Base-by-base conservation (phyloP, 805 yeast genomes). In the Lachancea cidri region DNA sequence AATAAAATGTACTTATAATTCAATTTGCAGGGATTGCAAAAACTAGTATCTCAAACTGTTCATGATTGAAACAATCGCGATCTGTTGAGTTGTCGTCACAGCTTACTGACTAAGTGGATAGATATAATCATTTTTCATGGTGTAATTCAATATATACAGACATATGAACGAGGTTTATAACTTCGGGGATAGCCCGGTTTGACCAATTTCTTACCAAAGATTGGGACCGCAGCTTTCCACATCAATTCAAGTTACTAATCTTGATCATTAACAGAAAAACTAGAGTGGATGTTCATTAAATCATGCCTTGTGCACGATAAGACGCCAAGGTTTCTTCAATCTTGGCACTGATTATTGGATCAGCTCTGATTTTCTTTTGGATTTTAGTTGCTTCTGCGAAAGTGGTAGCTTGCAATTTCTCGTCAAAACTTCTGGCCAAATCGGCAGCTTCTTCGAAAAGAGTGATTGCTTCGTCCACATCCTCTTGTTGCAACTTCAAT, bases 361-460 rank as follows among this genome's bases (percentile, higher is more conserved):
- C 93, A 39, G 73, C 66, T 66, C 74, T 79, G 54, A 93, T 77
- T 58, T 82, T 79, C 58, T 80, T 68, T 73, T 93, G 98, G 69
- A 88, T 79, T 64, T 84, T 85, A 37, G 96, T 80, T 49, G 97
- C 96, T 68, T 87, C 96, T 45, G 91, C 89, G 55, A 86, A 84
- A 15, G 93, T 82, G 48, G 87, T 81, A 42, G 96, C 93, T 70
- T 87, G 96, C 41, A 84, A 72, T 70, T 86, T 84, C 69, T 91
- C 98, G 45, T 83, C 87, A 38, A 77, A 72, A 38, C 85, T 76
- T 75, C 98, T 83, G 17, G 96, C 83, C 52, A 89, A 74, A 43
- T 74, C 74, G 41, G 93, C 81, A 45, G 91, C 83, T 58, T 81
- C 85, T 68, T 86, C 93, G 62, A 91, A 89, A 59, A 83, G 74